phyloP scores from a whole-genome alignment of 2,329 filamentous ascomycete species.

The Calycina marina region DNA sequence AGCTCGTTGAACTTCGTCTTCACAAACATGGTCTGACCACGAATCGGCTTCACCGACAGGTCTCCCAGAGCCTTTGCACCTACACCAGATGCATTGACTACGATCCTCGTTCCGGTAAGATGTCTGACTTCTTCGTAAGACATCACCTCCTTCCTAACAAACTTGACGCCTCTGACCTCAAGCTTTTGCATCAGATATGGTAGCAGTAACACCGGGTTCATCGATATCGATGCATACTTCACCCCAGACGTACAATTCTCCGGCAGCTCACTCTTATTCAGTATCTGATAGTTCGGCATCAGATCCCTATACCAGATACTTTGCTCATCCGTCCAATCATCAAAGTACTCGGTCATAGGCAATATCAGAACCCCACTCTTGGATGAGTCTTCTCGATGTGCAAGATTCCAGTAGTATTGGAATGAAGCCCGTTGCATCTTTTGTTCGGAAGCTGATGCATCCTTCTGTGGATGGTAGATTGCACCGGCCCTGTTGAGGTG shows the following conservation, averaged over 20 bases:
- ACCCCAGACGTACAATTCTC: slow-evolving; percentile 8
- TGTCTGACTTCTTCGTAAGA: slow-evolving; percentile 7
- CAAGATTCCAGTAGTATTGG: slow-evolving; percentile 12
- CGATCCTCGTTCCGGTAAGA: slow-evolving; percentile 7
- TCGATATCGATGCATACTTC: slow-evolving; percentile 13
- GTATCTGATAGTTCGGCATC: slow-evolving; percentile 11
- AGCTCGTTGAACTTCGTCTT: slow-evolving; percentile 10
- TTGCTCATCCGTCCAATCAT: slow-evolving; percentile 7
- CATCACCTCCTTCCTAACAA: slow-evolving; percentile 9
- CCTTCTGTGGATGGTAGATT: slow-evolving; percentile 15
- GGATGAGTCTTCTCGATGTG: slow-evolving; percentile 6
- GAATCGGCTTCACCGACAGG: slow-evolving; percentile 9
- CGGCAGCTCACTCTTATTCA: slow-evolving; percentile 8
- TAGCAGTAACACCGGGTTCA: slow-evolving; percentile 13
- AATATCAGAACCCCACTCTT: slow-evolving; percentile 13
- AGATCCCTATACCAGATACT: slow-evolving; percentile 12
- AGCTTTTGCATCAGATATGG: slow-evolving; percentile 12
- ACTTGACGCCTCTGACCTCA: slow-evolving; percentile 10
- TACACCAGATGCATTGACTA: slow-evolving; percentile 16
- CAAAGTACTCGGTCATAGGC: slow-evolving; percentile 16
- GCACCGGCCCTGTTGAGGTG: slow-evolving; percentile 13
- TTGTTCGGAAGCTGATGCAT: slow-evolving; percentile 5
- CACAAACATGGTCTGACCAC: slow-evolving; percentile 18
- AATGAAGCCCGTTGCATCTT: slow-evolving; percentile 15
- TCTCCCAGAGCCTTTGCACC: slow-evolving; percentile 13